Evolutionary conservation across 208 protist genomes (phyloP), one percentile per base, ranked within the genome.

Genomic region (Tritrichomonas musculus): DNA sequence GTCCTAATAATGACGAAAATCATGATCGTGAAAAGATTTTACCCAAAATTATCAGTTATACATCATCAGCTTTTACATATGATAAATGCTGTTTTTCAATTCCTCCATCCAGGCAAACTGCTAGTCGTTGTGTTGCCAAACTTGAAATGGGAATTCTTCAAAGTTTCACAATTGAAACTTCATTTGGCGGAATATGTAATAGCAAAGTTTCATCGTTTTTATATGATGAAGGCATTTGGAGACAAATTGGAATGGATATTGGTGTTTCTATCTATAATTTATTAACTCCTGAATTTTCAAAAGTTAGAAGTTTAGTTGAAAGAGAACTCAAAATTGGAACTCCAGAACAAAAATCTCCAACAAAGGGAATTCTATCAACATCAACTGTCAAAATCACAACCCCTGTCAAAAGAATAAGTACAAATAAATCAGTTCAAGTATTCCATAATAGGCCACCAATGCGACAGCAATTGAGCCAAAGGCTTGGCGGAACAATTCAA

Each of bases 151-250:
- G 44, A 44, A 49, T 88, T 33, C 17, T 88, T 8, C 41, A 88
- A 39, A 57, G 47, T 47, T 88, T 60, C 47, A 88, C 77, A 20
- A n/a, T 88, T 17, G 77, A 88, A 50, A 88, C 77, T 20, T 88
- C 77, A 22, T 88, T 88, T 33, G 77, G 77, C 17, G 77, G 77
- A 2, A 2, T 88, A 2, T 30, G 14, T 11, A 33, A 3, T 36
- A 47, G 77, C 0, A 17, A 17, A 39, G 2, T 25, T 5, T 25
- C 77, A 57, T 20, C 14, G 1, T 13, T 53, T 20, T 27, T 88
- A 2, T 88, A 88, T 30, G 77, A 88, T 39, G 77, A 88, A 57
- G 8, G 20, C 17, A 33, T 44, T n/a, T 88, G 77, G 77, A 88
- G 57, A 30, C 27, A 88, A 50, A n/a, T 88, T n/a, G 77, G 77